Percentiles rank a stretch among this genome's conserved stretches.
Evolutionary conservation across 2,329 filamentous ascomycete genomes (phyloP).

Genomic region (Ascocoryne sarcoides): DNA sequence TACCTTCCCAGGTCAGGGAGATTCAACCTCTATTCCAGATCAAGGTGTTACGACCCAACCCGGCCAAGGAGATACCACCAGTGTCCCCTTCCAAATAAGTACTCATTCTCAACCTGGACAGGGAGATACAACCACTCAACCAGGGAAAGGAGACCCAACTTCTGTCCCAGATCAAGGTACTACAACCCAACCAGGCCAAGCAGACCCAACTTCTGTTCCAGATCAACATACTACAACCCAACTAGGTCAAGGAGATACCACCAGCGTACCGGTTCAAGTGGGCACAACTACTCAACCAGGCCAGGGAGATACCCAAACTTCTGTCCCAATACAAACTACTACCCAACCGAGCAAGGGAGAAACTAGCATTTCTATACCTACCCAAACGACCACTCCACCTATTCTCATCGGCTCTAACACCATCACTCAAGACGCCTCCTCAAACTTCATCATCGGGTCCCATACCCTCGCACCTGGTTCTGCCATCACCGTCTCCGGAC

Average conservation of each 20-base stretch:
- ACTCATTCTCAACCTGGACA: not conserved
- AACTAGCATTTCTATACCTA: not conserved
- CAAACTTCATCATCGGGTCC: constrained; percentile 6
- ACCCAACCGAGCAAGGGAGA: not conserved
- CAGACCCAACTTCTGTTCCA: not conserved
- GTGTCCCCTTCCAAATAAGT: not conserved
- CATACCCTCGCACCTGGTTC: constrained; percentile 10
- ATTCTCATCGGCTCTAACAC: constrained; percentile 6
- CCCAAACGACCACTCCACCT: not conserved
- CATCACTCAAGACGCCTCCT: constrained; percentile 1
- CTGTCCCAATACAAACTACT: not conserved
- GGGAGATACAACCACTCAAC: not conserved
- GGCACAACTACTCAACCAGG: not conserved
- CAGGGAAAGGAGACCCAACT: no score
- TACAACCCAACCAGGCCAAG: not conserved
- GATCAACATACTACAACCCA: no score
- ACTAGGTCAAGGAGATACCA: no score
- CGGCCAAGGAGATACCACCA: not conserved
- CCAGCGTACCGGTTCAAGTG: no score
- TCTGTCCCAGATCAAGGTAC: not conserved
- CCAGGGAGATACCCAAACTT: not conserved
- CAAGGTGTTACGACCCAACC: not conserved
- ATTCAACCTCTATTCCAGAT: not conserved
- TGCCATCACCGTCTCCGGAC: constrained; percentile 8
- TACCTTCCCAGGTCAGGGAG: not conserved